Base-by-base conservation (phyloP, 192 early-diverging fungal species). In the Podila epicladia region DNA sequence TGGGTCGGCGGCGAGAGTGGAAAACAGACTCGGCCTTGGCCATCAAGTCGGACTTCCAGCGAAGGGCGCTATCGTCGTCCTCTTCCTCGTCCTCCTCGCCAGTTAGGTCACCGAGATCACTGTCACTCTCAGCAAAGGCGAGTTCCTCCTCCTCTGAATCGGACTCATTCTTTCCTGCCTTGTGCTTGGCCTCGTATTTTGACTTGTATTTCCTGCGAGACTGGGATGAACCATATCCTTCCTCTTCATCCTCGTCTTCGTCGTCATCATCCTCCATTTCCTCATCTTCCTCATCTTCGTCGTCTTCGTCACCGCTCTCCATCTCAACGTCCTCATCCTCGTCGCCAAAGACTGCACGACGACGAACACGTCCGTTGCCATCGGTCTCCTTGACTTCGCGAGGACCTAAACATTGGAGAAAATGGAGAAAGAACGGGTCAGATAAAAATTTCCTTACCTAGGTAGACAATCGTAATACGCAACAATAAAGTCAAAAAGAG, bases 121-220 rank as follows among this genome's bases (percentile, higher is more conserved):
- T 86, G 59, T 95, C 93, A 84, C 91, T 92, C 66, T 95, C 95
- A 61, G 91, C 91, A 75, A 89, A 90, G 28, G 84, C 74, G 29
- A 87, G 72, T 31, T 69, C 83, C 49, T 89, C 77, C 31, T 79
- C 85, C 2, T 87, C 86, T 4, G 88, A 88, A 32, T 90, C 86
- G 15, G 69, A 68, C 26, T 55, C 61, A 58, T 50, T 84, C 83
- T 64, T 78, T 65, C 58, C 84, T 65, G 8, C 11, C 62, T 84
- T 70, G 63, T 69, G 82, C 59, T 63, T 70, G 38, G 74, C 82
- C 29, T 59, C 75, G 64, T 63, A 74, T 74, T 71, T 87, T 72
- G 65, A 80, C 57, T 69, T 80, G 67, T 80, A 73, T 37, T 73
- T 80, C 49, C 77, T 65, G 50, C 77, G 71, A 28, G 45, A 50